A percentile compares a stretch with the other conserved stretches of the same genome.
Evolutionary conservation across 2,329 filamentous ascomycete species (phyloP).

Genomic region (Aspergillus glaucus): DNA sequence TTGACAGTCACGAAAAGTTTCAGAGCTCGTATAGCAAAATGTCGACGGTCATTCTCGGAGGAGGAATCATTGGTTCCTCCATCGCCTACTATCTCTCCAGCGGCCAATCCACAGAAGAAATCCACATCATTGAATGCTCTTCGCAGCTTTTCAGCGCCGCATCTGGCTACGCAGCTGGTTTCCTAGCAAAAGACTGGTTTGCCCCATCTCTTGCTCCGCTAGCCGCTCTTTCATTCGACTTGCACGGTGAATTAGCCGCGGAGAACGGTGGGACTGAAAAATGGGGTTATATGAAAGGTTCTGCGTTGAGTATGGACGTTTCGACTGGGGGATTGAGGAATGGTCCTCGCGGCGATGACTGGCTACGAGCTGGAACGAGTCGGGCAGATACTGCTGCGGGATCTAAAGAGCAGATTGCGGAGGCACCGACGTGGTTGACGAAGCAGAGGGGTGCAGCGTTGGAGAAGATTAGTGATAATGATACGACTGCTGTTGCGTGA

Average conservation of each 20-base stretch:
- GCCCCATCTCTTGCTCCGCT: conserved; percentile 51
- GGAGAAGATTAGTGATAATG: conserved; percentile 56
- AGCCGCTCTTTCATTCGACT: conserved; percentile 61
- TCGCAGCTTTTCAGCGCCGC: conserved; percentile 63
- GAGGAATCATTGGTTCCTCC: conserved; percentile 63
- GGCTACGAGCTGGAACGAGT: conserved; percentile 60
- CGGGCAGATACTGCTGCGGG: conserved; percentile 49
- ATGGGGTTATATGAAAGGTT: conserved; percentile 57
- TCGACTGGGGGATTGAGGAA: conserved; percentile 31
- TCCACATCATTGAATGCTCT: conserved; percentile 55
- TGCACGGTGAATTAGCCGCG: conserved; percentile 61
- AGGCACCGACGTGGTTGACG: conserved; percentile 54
- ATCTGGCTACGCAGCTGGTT: conserved; percentile 68
- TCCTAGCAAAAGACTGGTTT: conserved; percentile 70
- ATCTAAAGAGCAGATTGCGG: conserved; percentile 28
- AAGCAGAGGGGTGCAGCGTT: conserved; percentile 50
- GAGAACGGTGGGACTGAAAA: conserved; percentile 50
- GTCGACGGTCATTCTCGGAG: conserved; percentile 60
- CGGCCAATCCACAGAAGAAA: conserved; percentile 31
- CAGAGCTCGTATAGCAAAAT: conserved; percentile 28
- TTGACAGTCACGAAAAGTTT: not conserved
- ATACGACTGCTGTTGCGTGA: conserved; percentile 60
- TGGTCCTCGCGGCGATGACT: conserved; percentile 53
- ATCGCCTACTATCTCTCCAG: conserved; percentile 66
- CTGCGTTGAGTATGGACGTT: conserved; percentile 50